Base-by-base conservation (phyloP, 1,284 basidiomycete genomes). In the Amylostereum chailletii region DNA sequence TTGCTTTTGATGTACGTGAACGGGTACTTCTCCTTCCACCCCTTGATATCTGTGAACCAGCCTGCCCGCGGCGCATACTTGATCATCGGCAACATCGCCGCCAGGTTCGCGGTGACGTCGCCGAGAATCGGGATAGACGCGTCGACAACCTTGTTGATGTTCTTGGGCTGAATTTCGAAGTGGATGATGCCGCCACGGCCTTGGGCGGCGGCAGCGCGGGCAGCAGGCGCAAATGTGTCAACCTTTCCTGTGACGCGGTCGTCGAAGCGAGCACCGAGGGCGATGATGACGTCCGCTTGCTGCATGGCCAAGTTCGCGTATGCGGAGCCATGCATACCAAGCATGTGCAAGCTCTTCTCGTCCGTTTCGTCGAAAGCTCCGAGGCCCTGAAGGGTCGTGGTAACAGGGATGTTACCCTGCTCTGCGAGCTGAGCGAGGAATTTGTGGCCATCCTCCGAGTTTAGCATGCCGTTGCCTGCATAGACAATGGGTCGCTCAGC, bases 251-350 rank as follows among this genome's bases (percentile, higher is more conserved):
- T 99, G 10, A 98, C 94, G 65, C 96, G 94, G 70, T 99, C 96
- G 65, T 99, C 95, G 67, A 99, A 99, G 48, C 95, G 83, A 11
- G 83, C 92, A 52, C 96, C 95, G 33, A 99, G 85, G 34, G 94
- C 95, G 58, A 99, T 95, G 71, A 99, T 91, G 47, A 99, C 86
- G 64, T 99, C 96, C 33, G 96, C 96, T 50, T 90, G 75, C 70
- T 99, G 95, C 80, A 99, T 97, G 2, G 95, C 94, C 48, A 96
- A 72, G 72, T 99, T 99, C 61, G 96, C 95, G 62, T 98, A 98
- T 2, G 94, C 94, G 10, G 85, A 86, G 3, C 96, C 96, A 73
- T 99, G 95, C 95, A 99, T 98, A 57, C 95, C 95, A 51, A 99
- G 83, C 95, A 99, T 98, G 69, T 98, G 94, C 63, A 99, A 72